Conservation (phyloP, 768 basidiomycete genomes). For the Albatrellus ellisii region DNA sequence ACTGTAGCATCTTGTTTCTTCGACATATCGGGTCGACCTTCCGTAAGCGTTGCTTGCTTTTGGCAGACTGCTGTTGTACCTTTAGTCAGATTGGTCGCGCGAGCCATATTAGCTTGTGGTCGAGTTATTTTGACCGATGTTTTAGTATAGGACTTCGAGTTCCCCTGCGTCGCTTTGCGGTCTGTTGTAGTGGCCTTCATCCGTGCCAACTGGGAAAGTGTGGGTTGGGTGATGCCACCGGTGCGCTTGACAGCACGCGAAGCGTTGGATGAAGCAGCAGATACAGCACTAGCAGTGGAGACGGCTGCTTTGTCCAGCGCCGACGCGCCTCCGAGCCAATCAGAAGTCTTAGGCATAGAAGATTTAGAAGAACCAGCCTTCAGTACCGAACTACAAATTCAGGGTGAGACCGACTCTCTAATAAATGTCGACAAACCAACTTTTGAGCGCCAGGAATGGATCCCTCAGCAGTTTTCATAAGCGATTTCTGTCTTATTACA, state of each 20-base stretch:
- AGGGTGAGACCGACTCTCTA: too few relatives aligned
- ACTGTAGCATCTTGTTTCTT: slow-evolving; percentile 1
- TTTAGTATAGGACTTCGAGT: background rate
- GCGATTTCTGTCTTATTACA: too few relatives aligned
- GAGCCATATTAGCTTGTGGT: background rate
- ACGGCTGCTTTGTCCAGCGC: too few relatives aligned
- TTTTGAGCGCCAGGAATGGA: too few relatives aligned
- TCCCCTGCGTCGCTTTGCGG: background rate
- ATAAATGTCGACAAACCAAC: too few relatives aligned
- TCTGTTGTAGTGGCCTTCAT: slow-evolving; percentile 10
- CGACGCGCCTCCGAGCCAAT: too few relatives aligned
- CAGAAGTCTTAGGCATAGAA: too few relatives aligned
- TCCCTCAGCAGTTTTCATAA: too few relatives aligned
- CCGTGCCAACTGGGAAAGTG: slow-evolving; percentile 13
- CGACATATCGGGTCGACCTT: background rate
- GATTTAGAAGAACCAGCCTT: too few relatives aligned
- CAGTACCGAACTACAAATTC: too few relatives aligned
- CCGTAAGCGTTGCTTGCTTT: background rate
- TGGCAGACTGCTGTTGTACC: background rate
- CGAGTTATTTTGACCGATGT: slow-evolving; percentile 1
- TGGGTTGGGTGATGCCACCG: slow-evolving; percentile 12
- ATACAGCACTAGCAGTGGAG: too few relatives aligned
- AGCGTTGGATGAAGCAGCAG: background rate
- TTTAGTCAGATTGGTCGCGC: background rate
- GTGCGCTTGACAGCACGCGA: slow-evolving; percentile 6